Evolutionary conservation across 805 yeast genomes (phyloP).

Genomic region (Metschnikowia gelsemii): DNA sequence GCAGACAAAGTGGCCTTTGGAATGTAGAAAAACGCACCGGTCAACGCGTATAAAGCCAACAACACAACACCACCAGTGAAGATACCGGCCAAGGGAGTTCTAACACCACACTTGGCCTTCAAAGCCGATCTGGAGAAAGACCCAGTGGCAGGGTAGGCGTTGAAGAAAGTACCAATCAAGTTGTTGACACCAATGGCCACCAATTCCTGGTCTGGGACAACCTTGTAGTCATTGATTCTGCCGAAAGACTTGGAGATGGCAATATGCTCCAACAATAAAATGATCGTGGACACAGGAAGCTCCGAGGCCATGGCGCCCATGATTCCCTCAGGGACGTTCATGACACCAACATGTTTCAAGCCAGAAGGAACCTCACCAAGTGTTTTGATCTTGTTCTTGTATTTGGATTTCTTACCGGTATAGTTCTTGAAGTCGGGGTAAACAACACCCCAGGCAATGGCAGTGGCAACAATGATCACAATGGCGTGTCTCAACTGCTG

Average conservation of each 20-base stretch:
- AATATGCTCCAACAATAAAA: constrained; percentile 85
- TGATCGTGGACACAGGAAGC: constrained; percentile 81
- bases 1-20: constrained; percentile 89
- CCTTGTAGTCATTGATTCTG: constrained; percentile 84
- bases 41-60: constrained; percentile 80
- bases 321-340: constrained; percentile 61
- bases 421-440: constrained; percentile 41
- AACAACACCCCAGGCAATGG: constrained; percentile 76
- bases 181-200: constrained; percentile 92
- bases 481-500: constrained; percentile 80
- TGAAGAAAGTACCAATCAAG: constrained; percentile 86
- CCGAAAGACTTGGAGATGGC: constrained; percentile 94
- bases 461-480: constrained; percentile 77
- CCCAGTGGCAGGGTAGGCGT: constrained; percentile 94
- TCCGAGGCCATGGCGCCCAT: constrained; percentile 65
- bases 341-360: constrained; percentile 70
- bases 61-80: constrained; percentile 87
- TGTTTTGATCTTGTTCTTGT: constrained; percentile 52
- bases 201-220: constrained; percentile 89
- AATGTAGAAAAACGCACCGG: constrained; percentile 81
- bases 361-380: constrained; percentile 84
- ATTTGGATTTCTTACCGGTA: constrained; percentile 32
- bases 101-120: constrained; percentile 92
- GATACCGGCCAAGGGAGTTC: constrained; percentile 90
- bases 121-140: constrained; percentile 93